Base-by-base conservation (phyloP, 75 land plant genomes). In the Cryptomeria japonica region DNA sequence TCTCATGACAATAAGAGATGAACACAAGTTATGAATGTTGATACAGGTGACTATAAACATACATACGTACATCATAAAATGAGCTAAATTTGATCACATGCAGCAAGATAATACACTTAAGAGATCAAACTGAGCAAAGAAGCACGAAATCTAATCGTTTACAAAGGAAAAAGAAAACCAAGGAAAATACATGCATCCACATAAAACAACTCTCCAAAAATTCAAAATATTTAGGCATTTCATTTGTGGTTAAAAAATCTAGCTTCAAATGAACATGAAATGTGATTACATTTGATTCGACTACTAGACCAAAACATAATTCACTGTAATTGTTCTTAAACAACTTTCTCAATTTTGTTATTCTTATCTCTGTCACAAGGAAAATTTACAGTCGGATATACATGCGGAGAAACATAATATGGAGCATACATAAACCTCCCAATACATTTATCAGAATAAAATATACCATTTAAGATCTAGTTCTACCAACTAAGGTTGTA, bases 381-480 rank as follows among this genome's bases (percentile, higher is more conserved):
- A 79, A 38, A 79, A 39, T 8, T 79, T 41, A 79, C 82, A 18
- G 28, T 39, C 7, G n/a, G 6, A 22, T 79, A 79, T 38, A 19
- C 82, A 41, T 79, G 41, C 6, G 82, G 82, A 79, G 82, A 79
- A 79, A 79, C 82, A 79, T 79, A 79, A 79, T 79, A 79, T 39
- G 82, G 82, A 79, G 82, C 18, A 79, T 79, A 79, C 82, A 79
- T 79, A 36, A 79, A 79, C 25, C 82, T 39, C 28, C 82, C 82
- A 79, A 41, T 46, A 79, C 82, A 38, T 41, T 80, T 22, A 22
- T 42, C 46, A 80, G 47, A 15, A 19, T 22, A 80, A 80, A 38
- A 36, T 4, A 10, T 78, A 42, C 80, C 5, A 39, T 39, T 38
- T 39, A 18, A 12, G 25, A 78, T 18, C 28, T 41, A 41, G 5